Base-by-base conservation (phyloP, 2,329 filamentous ascomycete species). In the Sphaceloma murrayae region DNA sequence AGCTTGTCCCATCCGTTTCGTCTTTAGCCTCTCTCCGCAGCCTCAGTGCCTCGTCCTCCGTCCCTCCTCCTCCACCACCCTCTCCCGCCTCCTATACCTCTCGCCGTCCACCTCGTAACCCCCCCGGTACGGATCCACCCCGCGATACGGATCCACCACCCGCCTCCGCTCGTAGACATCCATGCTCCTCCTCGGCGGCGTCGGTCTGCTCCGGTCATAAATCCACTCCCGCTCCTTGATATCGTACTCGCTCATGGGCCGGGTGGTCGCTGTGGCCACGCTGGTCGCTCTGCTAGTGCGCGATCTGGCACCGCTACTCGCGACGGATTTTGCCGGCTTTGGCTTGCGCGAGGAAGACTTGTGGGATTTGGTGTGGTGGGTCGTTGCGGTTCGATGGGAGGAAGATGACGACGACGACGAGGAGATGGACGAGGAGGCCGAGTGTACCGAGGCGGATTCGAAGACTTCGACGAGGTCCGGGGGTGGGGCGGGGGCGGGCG, bases 221-320 rank as follows among this genome's bases (percentile, higher is more conserved):
- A 40, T 40, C 36, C 36, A 59, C 51, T 69, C 66, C 34, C 60
- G 56, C 58, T 70, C 67, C 17, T 63, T 61, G 34, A 66, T 54
- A 27, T 66, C 62, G 51, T 67, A 68, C 46, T 59, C 58, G 16
- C 52, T 55, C 6, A 49, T 44, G 5, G 54, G 51, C 13, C 50
- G 43, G 14, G 55, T 26, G 14, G 48, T 38, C 29, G 45, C 42
- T 16, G 51, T 32, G 27, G 31, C 36, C 14, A 40, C 36, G 16
- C 22, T 29, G 18, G 36, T 40, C 3, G 22, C 36, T 18, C 24
- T 27, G 24, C 24, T 27, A 6, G 36, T 40, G 22, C 13, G 19
- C 2, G 36, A 40, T 18, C 19, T 40, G 11, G 36, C 36, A 13
- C 24, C n/a, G n/a, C n/a, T n/a, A n/a, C n/a, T n/a, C n/a, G n/a